A percentile compares a stretch with the other conserved stretches of the same genome.
These are phyloP conservation scores for Aegilops longissima DNA, from an alignment of 176 grass and related monocot genomes.

Conservation along the genomic window DNA sequence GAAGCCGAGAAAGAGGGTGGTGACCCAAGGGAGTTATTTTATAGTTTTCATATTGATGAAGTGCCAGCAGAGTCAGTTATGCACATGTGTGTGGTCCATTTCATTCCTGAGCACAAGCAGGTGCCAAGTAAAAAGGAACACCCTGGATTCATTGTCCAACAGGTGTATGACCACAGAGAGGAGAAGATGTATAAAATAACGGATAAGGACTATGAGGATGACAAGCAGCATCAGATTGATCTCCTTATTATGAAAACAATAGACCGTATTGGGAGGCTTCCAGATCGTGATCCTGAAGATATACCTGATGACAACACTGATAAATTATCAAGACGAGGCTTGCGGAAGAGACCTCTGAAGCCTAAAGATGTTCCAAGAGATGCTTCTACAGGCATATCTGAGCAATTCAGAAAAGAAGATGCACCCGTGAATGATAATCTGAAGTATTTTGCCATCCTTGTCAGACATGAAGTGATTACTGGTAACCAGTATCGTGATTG, in stretches of 20 bases:
- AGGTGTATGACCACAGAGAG: constrained; percentile 73
- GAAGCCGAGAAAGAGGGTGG: constrained; percentile 83
- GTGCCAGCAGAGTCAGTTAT: constrained; percentile 94
- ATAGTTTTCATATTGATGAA: constrained; percentile 84
- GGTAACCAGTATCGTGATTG: constrained; percentile 62
- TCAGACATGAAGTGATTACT: constrained; percentile 63
- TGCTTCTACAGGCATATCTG: constrained; percentile 25
- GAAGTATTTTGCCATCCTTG: constrained; percentile 49
- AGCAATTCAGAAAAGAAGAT: constrained; percentile 61
- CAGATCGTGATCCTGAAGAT: constrained; percentile 60
- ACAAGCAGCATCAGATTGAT: constrained; percentile 72
- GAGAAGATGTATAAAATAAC: constrained; percentile 76
- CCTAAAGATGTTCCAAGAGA: constrained; percentile 66
- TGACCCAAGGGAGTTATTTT: constrained; percentile 90
- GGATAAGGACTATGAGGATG: constrained; percentile 82
- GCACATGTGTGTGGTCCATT: constrained; percentile 94
- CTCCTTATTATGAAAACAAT: constrained; percentile 80
- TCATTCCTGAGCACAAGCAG: constrained; percentile 82
- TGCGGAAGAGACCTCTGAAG: constrained; percentile 43
- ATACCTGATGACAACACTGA: constrained; percentile 46
- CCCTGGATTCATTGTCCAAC: constrained; percentile 96
- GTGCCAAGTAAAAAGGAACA: constrained; percentile 73
- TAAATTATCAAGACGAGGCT: constrained; percentile 38
- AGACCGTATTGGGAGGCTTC: constrained; percentile 70
- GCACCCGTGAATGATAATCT: constrained; percentile 65